Percentiles rank a stretch among this genome's conserved stretches.
phyloP scores from a whole-genome alignment of 208 protist species.

The Trypanosoma lewisi region DNA sequence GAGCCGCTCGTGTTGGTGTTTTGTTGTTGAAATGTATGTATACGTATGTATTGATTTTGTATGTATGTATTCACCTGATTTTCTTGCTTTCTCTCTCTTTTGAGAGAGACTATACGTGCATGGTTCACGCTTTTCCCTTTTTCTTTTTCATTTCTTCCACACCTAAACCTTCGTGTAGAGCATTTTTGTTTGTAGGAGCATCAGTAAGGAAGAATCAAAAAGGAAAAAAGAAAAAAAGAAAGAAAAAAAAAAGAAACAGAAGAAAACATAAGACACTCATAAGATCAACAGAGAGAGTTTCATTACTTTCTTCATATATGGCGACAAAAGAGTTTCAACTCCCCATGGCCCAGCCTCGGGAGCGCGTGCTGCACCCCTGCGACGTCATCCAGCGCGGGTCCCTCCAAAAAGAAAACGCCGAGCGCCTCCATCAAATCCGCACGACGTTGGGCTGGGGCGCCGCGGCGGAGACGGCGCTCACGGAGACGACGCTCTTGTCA shows the following conservation, averaged over 20 bases:
- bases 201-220: background rate
- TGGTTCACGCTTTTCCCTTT: too few species aligned
- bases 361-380: constrained; percentile 76
- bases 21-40: too few species aligned
- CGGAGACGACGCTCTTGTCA: constrained; percentile 70
- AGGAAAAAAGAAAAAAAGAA: constrained; percentile 6
- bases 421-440: constrained; percentile 84
- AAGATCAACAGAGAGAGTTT: too few species aligned
- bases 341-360: constrained; percentile 33
- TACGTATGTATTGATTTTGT: too few species aligned
- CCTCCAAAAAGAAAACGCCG: constrained; percentile 66
- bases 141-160: too few species aligned
- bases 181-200: too few species aligned
- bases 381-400: constrained; percentile 82
- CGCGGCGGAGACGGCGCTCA: constrained; percentile 66
- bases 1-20: too few species aligned
- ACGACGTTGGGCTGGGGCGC: constrained; percentile 72
- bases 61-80: too few species aligned
- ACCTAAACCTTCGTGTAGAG: too few species aligned
- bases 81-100: too few species aligned
- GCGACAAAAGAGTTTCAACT: constrained; percentile 56
- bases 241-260: constrained; percentile 9
- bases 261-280: background rate
- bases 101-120: too few species aligned
- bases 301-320: too few species aligned